Conservation (phyloP, 441 rosid species). For the Adansonia rubrostipa region DNA sequence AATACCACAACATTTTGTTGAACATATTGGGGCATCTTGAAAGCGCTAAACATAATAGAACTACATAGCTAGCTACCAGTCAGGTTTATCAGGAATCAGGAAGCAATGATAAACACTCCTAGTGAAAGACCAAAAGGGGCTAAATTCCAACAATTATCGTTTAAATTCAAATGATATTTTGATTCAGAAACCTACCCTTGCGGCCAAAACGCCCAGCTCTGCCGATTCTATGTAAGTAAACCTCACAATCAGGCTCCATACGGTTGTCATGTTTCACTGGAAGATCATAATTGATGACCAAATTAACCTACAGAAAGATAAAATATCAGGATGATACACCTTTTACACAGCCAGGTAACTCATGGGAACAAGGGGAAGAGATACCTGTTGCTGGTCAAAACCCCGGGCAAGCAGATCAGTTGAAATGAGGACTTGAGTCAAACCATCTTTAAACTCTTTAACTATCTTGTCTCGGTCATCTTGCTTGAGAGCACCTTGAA, state of each 20-base stretch:
- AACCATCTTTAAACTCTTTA: constrained; percentile 86
- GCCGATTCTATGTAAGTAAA: constrained; percentile 94
- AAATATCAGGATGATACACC: constrained; percentile 16
- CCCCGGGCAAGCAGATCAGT: constrained; percentile 95
- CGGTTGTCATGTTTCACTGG: constrained; percentile 60
- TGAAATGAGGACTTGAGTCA: constrained; percentile 88
- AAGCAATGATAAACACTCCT: neutral
- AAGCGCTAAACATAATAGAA: neutral
- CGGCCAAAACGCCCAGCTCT: constrained; percentile 99
- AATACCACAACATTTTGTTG: neutral
- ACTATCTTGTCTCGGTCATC: constrained; percentile 84
- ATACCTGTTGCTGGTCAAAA: constrained; percentile 88
- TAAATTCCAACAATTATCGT: neutral
- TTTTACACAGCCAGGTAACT: constrained; percentile 10
- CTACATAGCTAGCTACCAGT: neutral
- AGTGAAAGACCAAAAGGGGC: neutral
- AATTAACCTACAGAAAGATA: constrained; percentile 63
- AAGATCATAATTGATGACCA: constrained; percentile 84
- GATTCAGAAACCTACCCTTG: constrained; percentile 55
- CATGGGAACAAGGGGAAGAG: neutral
- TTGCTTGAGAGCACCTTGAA: constrained; percentile 69
- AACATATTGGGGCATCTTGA: neutral
- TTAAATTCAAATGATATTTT: neutral
- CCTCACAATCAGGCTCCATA: constrained; percentile 86
- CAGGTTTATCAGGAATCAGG: neutral